Evolutionary conservation across 148 eudicot species (phyloP).

Genomic region (Oxyria digyna): DNA sequence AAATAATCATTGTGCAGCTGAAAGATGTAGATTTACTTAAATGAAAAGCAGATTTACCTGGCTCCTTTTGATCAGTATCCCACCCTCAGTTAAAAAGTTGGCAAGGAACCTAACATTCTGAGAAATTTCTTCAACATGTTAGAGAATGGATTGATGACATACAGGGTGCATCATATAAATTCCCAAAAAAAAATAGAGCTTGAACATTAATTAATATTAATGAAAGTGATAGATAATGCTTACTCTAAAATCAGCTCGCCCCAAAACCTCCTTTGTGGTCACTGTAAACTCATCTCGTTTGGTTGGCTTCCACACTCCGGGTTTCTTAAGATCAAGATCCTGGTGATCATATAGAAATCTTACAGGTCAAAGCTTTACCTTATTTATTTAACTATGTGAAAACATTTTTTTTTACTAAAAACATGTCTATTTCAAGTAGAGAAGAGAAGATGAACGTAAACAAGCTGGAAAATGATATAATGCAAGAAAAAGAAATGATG

Average conservation of each 20-base stretch:
- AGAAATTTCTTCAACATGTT: background rate
- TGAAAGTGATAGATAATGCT: conserved; percentile 12
- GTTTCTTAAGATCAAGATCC: conserved; percentile 77
- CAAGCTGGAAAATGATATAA: background rate
- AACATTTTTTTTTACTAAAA: background rate
- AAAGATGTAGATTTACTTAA: background rate
- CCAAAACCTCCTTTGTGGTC: conserved; percentile 68
- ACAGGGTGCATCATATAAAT: background rate
- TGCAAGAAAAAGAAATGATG: background rate
- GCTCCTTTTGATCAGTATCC: conserved; percentile 79
- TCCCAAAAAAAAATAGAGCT: background rate
- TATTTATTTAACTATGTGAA: background rate
- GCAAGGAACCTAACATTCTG: conserved; percentile 93
- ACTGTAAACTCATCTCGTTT: conserved; percentile 56
- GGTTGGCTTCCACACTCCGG: conserved; percentile 42
- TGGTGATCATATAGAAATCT: conserved; percentile 12
- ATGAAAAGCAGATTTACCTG: conserved; percentile 35
- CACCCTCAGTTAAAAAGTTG: conserved; percentile 83
- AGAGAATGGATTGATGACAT: background rate
- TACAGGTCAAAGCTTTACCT: background rate
- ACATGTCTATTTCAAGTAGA: background rate
- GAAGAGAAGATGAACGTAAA: background rate
- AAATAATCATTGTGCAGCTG: background rate
- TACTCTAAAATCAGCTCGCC: conserved; percentile 91
- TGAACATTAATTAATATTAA: background rate